Evolutionary conservation across 2,329 filamentous ascomycete species (phyloP).

Genomic region (Trichoderma lentiforme): DNA sequence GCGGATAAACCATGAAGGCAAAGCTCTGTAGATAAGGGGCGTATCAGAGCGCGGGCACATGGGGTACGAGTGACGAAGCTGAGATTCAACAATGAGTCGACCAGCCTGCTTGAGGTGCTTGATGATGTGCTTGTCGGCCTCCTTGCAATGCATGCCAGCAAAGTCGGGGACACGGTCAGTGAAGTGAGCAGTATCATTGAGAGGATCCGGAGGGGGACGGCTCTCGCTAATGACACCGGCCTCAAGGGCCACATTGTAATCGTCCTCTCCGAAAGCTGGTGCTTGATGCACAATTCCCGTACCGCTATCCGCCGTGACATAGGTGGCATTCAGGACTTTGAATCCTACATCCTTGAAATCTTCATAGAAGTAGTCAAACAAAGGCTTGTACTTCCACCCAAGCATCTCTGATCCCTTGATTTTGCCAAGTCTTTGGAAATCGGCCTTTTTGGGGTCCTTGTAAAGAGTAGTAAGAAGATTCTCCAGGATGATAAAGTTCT

Average conservation of each 20-base stretch:
- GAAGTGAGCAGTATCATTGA: conserved; percentile 81
- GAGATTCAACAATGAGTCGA: conserved; percentile 77
- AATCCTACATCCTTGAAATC: conserved; percentile 84
- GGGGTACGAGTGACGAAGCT: conserved; percentile 86
- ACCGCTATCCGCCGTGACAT: conserved; percentile 87
- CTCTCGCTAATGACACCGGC: conserved; percentile 73
- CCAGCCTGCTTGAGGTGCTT: conserved; percentile 77
- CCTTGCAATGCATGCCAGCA: conserved; percentile 83
- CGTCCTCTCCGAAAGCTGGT: conserved; percentile 91
- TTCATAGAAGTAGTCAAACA: conserved; percentile 87
- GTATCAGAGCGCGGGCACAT: conserved; percentile 96
- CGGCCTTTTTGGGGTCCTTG: conserved; percentile 94
- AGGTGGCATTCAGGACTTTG: conserved; percentile 75
- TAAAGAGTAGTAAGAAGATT: conserved; percentile 78
- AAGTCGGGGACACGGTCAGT: conserved; percentile 76
- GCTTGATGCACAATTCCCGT: conserved; percentile 92
- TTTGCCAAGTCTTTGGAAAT: conserved; percentile 78
- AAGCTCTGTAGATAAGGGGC: conserved; percentile 85
- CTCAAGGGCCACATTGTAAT: conserved; percentile 80
- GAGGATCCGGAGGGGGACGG: conserved; percentile 80
- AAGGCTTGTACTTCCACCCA: conserved; percentile 83
- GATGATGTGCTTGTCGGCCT: conserved; percentile 89
- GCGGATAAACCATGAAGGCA: conserved; percentile 93
- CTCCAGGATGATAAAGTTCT: conserved; percentile 82
- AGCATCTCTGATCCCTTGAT: conserved; percentile 80